Conservation (phyloP, 768 basidiomycete genomes). For the Leccinum ochraceum region DNA sequence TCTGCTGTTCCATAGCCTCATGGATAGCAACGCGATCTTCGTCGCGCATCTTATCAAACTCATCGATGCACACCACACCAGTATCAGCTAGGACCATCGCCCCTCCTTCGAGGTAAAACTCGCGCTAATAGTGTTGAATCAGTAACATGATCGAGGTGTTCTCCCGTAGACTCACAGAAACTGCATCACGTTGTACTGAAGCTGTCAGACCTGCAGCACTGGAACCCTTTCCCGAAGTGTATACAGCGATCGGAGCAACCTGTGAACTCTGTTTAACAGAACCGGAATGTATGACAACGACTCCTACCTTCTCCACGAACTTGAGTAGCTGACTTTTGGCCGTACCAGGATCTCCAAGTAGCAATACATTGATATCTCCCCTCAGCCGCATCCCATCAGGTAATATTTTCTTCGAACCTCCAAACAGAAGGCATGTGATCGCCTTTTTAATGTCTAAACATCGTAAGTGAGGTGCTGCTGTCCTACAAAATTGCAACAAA, state of each 20-base stretch:
- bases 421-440: slow-evolving; percentile 93
- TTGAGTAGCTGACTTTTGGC: slow-evolving; percentile 98
- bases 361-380: slow-evolving; percentile 96
- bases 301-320: slow-evolving; percentile 88
- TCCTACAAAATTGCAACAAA: slow-evolving; percentile 31
- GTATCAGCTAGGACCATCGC: slow-evolving; percentile 99
- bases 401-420: slow-evolving; percentile 94
- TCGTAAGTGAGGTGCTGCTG: slow-evolving; percentile 8
- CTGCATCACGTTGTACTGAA: slow-evolving; percentile 90
- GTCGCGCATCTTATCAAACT: slow-evolving; percentile 99
- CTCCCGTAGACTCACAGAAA: slow-evolving; percentile 60
- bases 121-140: slow-evolving; percentile 56
- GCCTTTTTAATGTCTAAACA: slow-evolving; percentile 96
- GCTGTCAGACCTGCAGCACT: slow-evolving; percentile 99
- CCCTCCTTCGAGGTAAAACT: slow-evolving; percentile 98
- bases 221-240: slow-evolving; percentile 97
- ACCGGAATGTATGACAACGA: background rate
- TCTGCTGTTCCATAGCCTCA: slow-evolving; percentile 99
- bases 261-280: slow-evolving; percentile 29
- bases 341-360: slow-evolving; percentile 97
- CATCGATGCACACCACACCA: slow-evolving; percentile 98
- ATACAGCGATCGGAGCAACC: slow-evolving; percentile 98
- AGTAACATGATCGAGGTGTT: slow-evolving; percentile 3
- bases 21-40: slow-evolving; percentile 99
- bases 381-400: slow-evolving; percentile 97